Conservation (phyloP, 345 rosid species). For the Crucihimalaya himalaica region DNA sequence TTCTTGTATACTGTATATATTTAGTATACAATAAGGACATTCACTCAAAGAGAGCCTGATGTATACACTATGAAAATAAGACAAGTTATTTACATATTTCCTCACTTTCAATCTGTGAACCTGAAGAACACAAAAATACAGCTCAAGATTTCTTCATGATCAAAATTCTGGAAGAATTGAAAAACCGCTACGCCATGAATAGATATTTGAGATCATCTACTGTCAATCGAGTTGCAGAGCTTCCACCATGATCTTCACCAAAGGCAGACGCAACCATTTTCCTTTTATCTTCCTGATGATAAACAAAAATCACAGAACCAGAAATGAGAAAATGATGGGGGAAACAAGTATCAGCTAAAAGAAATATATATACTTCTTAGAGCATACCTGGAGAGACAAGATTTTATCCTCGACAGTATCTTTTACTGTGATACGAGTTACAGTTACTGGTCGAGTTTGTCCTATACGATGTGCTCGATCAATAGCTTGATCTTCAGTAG, state of each 20-base stretch:
- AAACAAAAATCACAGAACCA: slow-evolving; percentile 12
- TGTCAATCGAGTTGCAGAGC: slow-evolving; percentile 73
- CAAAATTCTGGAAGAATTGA: slow-evolving; percentile 32
- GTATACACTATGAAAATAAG: slow-evolving; percentile 35
- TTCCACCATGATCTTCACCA: slow-evolving; percentile 87
- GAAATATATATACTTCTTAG: slow-evolving; percentile 3
- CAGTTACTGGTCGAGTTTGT: slow-evolving; percentile 93
- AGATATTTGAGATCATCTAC: slow-evolving; percentile 82
- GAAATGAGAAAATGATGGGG: neutral
- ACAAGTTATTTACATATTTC: slow-evolving; percentile 47
- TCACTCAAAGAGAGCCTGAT: slow-evolving; percentile 14
- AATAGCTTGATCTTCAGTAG: slow-evolving; percentile 49
- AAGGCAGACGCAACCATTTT: slow-evolving; percentile 97
- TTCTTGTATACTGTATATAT: slow-evolving; percentile 11
- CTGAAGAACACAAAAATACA: slow-evolving; percentile 46
- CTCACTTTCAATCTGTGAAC: slow-evolving; percentile 41
- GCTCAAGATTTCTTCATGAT: slow-evolving; percentile 31
- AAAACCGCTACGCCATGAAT: slow-evolving; percentile 47
- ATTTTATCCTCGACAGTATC: slow-evolving; percentile 91
- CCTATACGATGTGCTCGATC: slow-evolving; percentile 99
- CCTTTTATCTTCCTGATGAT: slow-evolving; percentile 84
- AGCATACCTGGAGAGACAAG: slow-evolving; percentile 76
- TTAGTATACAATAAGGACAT: slow-evolving; percentile 16
- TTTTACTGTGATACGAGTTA: slow-evolving; percentile 79
- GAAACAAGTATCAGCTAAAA: slow-evolving; percentile 1